Evolutionary conservation across 2,329 filamentous ascomycete genomes (phyloP), one percentile per base, ranked within the genome.

Genomic region (Fusarium subglutinans): DNA sequence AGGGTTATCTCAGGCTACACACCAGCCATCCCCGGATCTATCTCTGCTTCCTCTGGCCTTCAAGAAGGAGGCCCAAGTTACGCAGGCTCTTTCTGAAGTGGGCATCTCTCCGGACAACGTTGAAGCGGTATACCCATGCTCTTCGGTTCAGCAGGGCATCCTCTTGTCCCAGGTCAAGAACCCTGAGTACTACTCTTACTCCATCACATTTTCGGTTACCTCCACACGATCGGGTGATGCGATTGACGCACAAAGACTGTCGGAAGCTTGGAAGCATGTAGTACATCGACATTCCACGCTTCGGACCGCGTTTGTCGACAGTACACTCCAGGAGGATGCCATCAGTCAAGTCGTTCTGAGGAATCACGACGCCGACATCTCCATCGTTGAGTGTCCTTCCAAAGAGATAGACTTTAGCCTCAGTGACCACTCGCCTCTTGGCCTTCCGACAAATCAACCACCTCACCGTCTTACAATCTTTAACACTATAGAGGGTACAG

Each of bases 311-410:
- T 78, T 79, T 37, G 15, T 76, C 6, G 69, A 67, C 4, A 64
- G 55, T 17, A 22, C 69, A 1, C 15, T 72, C 3, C 47, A 76
- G 2, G 68, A 75, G 6, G 66, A 56, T 0, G 17, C 17, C 3
- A 66, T 78, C 7, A 40, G 65, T 17, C 78, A 79, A 38, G 57
- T 79, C 1, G 76, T 79, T 33, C 67, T 79, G 0, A 74, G 48
- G 28, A 38, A 61, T 0, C 28, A 69, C n/a, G 10, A 13, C 9
- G 48, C 51, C 14, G 47, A 59, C 4, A 18, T 73, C 1, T 47
- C 35, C 4, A 33, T 56, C 15, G 1, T 68, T 1, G 61, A 74
- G 20, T 66, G 72, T 20, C 37, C 54, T 7, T 48, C 47, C 3
- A 6, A 62, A 18, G 60, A 66, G 17, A 9, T 55, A 22, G 12